Evolutionary conservation across 495 filamentous ascomycete genomes (phyloP).

Genomic region (Extremus antarcticus): DNA sequence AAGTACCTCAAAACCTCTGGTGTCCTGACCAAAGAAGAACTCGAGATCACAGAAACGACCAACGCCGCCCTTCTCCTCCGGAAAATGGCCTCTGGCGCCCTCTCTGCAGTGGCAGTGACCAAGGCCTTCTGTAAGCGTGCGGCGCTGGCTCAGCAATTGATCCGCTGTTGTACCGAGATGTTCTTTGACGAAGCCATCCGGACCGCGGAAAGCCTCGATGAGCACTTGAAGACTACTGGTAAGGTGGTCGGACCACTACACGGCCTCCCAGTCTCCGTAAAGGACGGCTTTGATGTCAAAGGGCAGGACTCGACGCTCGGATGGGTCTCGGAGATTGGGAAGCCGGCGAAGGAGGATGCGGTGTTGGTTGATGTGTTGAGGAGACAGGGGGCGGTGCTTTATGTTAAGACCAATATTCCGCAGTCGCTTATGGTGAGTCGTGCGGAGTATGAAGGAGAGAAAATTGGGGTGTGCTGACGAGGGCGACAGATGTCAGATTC

Average conservation of each 20-base stretch:
- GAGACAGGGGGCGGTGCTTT: slow-evolving; percentile 40
- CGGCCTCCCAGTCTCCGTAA: slow-evolving; percentile 36
- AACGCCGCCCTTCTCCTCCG: slow-evolving; percentile 37
- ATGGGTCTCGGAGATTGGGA: slow-evolving; percentile 6
- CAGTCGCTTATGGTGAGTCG: slow-evolving; percentile 46
- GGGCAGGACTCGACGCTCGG: slow-evolving; percentile 20
- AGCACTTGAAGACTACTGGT: slow-evolving; percentile 20
- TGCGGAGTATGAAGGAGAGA: neutral
- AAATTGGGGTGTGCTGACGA: slow-evolving; percentile 1
- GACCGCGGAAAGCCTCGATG: slow-evolving; percentile 27
- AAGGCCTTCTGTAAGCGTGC: slow-evolving; percentile 47
- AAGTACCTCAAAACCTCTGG: slow-evolving; percentile 6
- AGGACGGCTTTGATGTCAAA: slow-evolving; percentile 29
- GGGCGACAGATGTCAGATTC: slow-evolving; percentile 37
- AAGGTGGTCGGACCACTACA: slow-evolving; percentile 30
- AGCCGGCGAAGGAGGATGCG: slow-evolving; percentile 5
- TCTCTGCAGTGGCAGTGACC: slow-evolving; percentile 36
- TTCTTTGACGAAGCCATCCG: slow-evolving; percentile 28
- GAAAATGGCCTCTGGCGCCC: slow-evolving; percentile 25
- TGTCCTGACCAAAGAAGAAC: slow-evolving; percentile 32
- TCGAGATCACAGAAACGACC: slow-evolving; percentile 42
- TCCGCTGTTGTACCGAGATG: slow-evolving; percentile 36
- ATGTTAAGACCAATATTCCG: slow-evolving; percentile 45
- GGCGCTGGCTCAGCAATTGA: slow-evolving; percentile 33
- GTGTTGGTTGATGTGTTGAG: slow-evolving; percentile 29